phyloP scores from a whole-genome alignment of 1,139 yeast genomes.

The Yueomyces sp. region DNA sequence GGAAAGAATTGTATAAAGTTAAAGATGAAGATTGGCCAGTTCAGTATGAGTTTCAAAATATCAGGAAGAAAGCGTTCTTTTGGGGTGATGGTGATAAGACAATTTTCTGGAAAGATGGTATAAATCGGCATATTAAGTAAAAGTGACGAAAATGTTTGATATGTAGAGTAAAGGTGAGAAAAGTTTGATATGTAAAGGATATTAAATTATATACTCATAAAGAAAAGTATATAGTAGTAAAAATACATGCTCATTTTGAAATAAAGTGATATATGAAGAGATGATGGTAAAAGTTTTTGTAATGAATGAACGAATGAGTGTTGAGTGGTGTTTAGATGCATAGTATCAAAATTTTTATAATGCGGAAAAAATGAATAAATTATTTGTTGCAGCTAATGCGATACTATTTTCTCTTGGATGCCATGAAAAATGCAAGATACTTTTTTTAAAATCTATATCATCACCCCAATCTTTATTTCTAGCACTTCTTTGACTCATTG shows the following conservation, averaged over 20 bases:
- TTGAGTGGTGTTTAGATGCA: no score
- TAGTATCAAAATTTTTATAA: slow-evolving; percentile 25
- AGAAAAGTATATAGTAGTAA: neutral
- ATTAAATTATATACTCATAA: neutral
- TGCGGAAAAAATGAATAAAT: slow-evolving; percentile 68
- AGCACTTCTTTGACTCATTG: slow-evolving; percentile 21
- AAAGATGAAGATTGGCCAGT: neutral
- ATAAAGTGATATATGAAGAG: no score
- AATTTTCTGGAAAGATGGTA: neutral
- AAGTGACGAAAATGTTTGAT: no score
- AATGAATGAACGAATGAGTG: no score
- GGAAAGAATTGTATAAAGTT: neutral
- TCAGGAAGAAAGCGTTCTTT: neutral
- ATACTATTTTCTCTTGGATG: slow-evolving; percentile 94
- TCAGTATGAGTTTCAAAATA: neutral
- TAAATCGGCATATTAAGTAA: neutral
- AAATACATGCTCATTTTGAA: no score
- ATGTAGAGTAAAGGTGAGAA: no score
- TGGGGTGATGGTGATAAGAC: neutral
- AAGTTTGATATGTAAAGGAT: no score
- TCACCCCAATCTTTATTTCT: slow-evolving; percentile 55
- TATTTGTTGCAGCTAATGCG: slow-evolving; percentile 97
- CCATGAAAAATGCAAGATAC: slow-evolving; percentile 94
- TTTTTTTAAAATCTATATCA: slow-evolving; percentile 86
- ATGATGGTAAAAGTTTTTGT: no score